phyloP scores from a whole-genome alignment of 2,329 filamentous ascomycete species.

The Aspergillus unguis region DNA sequence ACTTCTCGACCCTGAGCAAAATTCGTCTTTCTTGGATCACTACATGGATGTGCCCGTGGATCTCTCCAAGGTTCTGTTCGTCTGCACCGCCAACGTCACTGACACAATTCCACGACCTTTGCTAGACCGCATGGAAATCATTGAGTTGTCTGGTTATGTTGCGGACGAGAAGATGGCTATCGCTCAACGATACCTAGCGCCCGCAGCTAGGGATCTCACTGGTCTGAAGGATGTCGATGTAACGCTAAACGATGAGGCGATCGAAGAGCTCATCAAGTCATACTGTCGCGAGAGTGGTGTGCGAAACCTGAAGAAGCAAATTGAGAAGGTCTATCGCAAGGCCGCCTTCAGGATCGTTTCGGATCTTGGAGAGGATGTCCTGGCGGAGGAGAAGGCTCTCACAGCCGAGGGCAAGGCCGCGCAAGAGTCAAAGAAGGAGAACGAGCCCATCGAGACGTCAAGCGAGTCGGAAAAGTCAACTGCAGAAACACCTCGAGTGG shows the following conservation, averaged over 20 bases:
- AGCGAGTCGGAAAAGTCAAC: slow-evolving; percentile 40
- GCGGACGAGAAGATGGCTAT: slow-evolving; percentile 99
- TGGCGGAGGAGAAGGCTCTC: slow-evolving; percentile 76
- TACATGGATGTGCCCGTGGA: slow-evolving; percentile 99
- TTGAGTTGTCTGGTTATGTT: slow-evolving; percentile 92
- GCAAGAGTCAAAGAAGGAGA: slow-evolving; percentile 51
- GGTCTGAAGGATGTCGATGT: slow-evolving; percentile 89
- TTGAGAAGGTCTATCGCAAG: slow-evolving; percentile 98
- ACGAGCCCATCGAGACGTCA: slow-evolving; percentile 60
- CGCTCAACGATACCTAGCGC: slow-evolving; percentile 85
- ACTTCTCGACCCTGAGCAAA: slow-evolving; percentile 93
- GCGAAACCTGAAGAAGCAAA: slow-evolving; percentile 97
- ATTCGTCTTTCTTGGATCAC: slow-evolving; percentile 94
- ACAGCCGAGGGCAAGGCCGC: slow-evolving; percentile 83
- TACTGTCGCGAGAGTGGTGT: slow-evolving; percentile 98
- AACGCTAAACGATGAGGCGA: slow-evolving; percentile 77
- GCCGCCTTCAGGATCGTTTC: slow-evolving; percentile 95
- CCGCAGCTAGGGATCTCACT: slow-evolving; percentile 89
- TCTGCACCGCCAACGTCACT: slow-evolving; percentile 98
- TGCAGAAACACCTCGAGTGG: slow-evolving; percentile 63
- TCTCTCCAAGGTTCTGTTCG: slow-evolving; percentile 94
- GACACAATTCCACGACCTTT: slow-evolving; percentile 94
- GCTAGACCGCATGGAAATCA: slow-evolving; percentile 96
- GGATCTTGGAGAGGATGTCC: slow-evolving; percentile 79
- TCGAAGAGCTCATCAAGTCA: slow-evolving; percentile 95